phyloP scores from a whole-genome alignment of 2,329 filamentous ascomycete genomes.

The Cladorrhinum sp. region DNA sequence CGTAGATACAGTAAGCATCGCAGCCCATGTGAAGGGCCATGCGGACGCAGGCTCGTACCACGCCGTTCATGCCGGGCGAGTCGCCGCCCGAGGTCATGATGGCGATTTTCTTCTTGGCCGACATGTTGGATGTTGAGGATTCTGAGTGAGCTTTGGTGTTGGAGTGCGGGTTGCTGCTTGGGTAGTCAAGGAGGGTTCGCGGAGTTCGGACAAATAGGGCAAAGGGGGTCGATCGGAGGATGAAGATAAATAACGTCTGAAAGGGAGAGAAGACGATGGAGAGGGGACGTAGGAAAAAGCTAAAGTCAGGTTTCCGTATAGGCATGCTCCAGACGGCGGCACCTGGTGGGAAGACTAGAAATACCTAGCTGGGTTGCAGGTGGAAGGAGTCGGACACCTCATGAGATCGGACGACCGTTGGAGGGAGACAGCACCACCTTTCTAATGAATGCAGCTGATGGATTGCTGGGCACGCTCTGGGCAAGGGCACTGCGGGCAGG shows the following conservation, averaged over 20 bases:
- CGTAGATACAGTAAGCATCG: slow-evolving; percentile 78
- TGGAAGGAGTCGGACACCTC: not conserved
- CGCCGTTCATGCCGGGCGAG: slow-evolving; percentile 91
- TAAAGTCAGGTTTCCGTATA: slow-evolving; percentile 17
- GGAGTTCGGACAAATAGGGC: slow-evolving; percentile 17
- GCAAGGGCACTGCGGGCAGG: not conserved
- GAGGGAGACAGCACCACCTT: slow-evolving; percentile 4
- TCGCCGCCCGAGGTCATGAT: slow-evolving; percentile 95
- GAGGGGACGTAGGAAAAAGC: slow-evolving; percentile 23
- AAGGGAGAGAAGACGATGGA: slow-evolving; percentile 24
- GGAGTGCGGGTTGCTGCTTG: not conserved
- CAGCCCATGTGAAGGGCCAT: slow-evolving; percentile 84
- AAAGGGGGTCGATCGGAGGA: slow-evolving; percentile 23
- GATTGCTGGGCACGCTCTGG: not conserved
- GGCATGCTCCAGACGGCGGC: slow-evolving; percentile 24
- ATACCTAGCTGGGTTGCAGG: not conserved
- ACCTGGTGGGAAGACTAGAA: slow-evolving; percentile 13
- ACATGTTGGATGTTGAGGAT: slow-evolving; percentile 35
- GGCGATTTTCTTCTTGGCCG: slow-evolving; percentile 65
- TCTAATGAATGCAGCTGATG: slow-evolving; percentile 8
- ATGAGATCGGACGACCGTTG: slow-evolving; percentile 3
- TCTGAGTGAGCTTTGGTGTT: slow-evolving; percentile 2
- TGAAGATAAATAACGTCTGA: slow-evolving; percentile 22
- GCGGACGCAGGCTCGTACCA: slow-evolving; percentile 84
- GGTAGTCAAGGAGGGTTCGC: slow-evolving; percentile 5